Evolutionary conservation across 1,139 yeast species (phyloP), one percentile per base, ranked within the genome.

Genomic region (Taphrina populina): DNA sequence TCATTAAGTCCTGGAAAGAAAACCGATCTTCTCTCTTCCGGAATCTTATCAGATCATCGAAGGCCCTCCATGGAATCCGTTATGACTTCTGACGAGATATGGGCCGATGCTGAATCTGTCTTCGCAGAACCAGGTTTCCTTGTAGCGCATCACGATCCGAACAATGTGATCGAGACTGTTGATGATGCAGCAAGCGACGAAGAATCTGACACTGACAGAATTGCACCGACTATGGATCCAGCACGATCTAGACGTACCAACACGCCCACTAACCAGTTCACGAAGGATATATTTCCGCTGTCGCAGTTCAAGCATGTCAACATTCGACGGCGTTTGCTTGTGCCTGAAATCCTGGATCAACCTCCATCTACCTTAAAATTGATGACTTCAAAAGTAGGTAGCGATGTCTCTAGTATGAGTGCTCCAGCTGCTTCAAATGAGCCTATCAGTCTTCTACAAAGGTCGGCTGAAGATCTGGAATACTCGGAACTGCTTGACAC

Each of bases 391-490:
- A 88, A 88, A 64, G 95, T 90, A 13, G 96, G 97, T 24, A 90
- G 90, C 66, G 97, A 90, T 69, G 69, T 90, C 61, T 78, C 92
- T 0, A 78, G 92, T 0, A 80, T 88, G 57, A 83, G 96, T 0
- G 88, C 90, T 94, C 98, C 98, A 0, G 95, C 92, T 3, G 83
- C 94, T 1, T 79, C 88, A 61, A 92, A 92, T 71, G 98, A 92
- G 68, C 98, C 98, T 0, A 70, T 90, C 15, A 80, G 95, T 0
- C 80, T 85, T 32, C 72, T 92, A 57, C 96, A 92, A 68, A 79
- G 82, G 62, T 79, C 83, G 63, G 76, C 92, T 0, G 98, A 92
- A 68, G 70, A 81, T 58, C 75, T 86, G 64, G 98, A 90, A 68
- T 88, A 87, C 67, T 71, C 86, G 34, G 74, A 78, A 47, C 67